Percentiles rank a stretch among this genome's conserved stretches.
phyloP scores from a whole-genome alignment of 75 land plant genomes.

The Picea glauca region DNA sequence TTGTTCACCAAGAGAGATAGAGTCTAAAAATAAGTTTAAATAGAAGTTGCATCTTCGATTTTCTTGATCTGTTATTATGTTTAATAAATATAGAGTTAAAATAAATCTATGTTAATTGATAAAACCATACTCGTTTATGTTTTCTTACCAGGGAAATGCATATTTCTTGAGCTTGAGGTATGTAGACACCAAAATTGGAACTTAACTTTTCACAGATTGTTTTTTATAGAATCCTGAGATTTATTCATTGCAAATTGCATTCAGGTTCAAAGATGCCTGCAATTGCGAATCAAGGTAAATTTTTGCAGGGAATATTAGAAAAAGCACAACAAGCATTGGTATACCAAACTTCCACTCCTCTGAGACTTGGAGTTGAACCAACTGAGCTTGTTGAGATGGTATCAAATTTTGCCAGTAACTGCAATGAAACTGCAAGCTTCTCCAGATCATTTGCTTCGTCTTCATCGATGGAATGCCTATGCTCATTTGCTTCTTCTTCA shows the following conservation, averaged over 20 bases:
- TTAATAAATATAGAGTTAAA: background rate
- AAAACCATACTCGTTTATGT: no score
- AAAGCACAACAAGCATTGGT: background rate
- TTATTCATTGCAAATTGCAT: background rate
- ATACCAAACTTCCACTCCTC: background rate
- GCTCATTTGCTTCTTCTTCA: background rate
- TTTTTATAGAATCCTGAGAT: no score
- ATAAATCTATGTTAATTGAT: background rate
- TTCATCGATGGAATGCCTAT: background rate
- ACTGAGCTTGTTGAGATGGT: background rate
- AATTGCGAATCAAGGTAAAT: constrained; percentile 6
- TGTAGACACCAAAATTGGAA: no score
- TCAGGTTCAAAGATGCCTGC: background rate
- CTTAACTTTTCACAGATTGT: no score
- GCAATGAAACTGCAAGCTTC: no score
- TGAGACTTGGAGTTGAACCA: background rate
- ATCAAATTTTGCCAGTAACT: background rate
- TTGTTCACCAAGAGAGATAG: no score
- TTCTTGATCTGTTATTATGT: no score
- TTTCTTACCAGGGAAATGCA: background rate
- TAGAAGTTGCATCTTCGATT: no score
- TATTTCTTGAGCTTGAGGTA: background rate
- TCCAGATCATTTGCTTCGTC: no score
- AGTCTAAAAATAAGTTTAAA: no score
- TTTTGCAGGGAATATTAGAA: background rate